phyloP scores from a whole-genome alignment of 2,329 filamentous ascomycete genomes.

The Lachnellula hyalina region DNA sequence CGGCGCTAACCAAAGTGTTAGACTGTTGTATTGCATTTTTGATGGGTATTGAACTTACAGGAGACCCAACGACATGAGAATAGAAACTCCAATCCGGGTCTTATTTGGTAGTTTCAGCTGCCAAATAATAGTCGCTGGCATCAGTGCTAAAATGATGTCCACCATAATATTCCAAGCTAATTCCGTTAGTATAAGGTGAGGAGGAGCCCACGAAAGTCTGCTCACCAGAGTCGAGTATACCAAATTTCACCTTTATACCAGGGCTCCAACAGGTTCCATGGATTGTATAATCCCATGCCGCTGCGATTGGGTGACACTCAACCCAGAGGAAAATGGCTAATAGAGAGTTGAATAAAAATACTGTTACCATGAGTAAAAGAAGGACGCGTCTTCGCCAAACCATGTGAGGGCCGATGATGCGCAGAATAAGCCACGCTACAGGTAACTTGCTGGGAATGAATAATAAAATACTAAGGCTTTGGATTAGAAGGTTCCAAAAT shows the following conservation, averaged over 20 bases:
- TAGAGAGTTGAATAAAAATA: background rate
- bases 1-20: slow-evolving; percentile 1
- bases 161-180: slow-evolving; percentile 4
- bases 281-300: slow-evolving; percentile 1
- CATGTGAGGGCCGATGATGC: slow-evolving; percentile 2
- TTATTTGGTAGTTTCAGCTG: slow-evolving; percentile 4
- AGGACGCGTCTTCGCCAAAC: slow-evolving; percentile 3
- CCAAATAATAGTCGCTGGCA: slow-evolving; percentile 3
- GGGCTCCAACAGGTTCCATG: slow-evolving; percentile 1
- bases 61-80: slow-evolving; percentile 4
- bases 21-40: background rate
- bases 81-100: slow-evolving; percentile 3
- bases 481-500: slow-evolving; percentile 1
- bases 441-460: slow-evolving; percentile 1
- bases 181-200: too few species aligned
- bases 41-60: background rate
- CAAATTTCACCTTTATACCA: background rate
- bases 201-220: too few species aligned
- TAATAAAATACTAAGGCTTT: background rate
- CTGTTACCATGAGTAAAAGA: background rate
- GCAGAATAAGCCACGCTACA: slow-evolving; percentile 4
- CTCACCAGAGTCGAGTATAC: background rate
- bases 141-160: slow-evolving; percentile 3
- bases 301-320: slow-evolving; percentile 1
- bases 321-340: slow-evolving; percentile 1